Evolutionary conservation across 768 basidiomycete genomes (phyloP).

Genomic region (Suillus spraguei): DNA sequence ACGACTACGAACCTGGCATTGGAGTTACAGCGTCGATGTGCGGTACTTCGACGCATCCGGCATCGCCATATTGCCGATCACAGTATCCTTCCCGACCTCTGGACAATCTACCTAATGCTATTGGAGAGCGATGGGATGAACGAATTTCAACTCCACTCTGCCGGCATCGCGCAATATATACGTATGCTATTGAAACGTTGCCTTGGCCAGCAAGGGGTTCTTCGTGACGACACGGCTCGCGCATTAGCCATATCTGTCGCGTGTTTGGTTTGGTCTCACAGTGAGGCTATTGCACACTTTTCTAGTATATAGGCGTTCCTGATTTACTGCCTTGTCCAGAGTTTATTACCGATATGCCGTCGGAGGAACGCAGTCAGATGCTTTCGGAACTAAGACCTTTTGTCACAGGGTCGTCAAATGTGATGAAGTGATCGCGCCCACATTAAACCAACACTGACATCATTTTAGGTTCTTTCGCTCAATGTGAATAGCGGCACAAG

Average conservation of each 20-base stretch:
- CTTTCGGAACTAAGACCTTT: constrained; percentile 45
- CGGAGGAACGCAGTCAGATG: constrained; percentile 42
- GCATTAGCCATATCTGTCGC: constrained; percentile 35
- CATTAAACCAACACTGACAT: constrained; percentile 18
- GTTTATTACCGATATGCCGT: constrained; percentile 40
- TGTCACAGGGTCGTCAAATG: constrained; percentile 30
- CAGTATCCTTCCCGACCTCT: constrained; percentile 48
- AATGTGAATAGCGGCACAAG: constrained; percentile 30
- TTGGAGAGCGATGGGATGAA: constrained; percentile 57
- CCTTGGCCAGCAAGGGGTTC: constrained; percentile 12
- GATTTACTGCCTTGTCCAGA: constrained; percentile 31
- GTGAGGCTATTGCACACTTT: constrained; percentile 34
- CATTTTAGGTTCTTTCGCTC: constrained; percentile 24
- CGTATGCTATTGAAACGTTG: constrained; percentile 23
- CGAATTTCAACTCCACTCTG: constrained; percentile 44
- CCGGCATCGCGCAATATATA: constrained; percentile 39
- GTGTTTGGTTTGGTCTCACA: constrained; percentile 38
- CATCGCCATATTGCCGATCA: constrained; percentile 28
- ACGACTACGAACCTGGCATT: constrained; percentile 43
- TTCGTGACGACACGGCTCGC: constrained; percentile 19
- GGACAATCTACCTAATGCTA: constrained; percentile 62
- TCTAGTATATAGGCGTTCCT: constrained; percentile 26
- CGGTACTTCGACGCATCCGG: constrained; percentile 50
- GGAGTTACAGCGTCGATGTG: constrained; percentile 51
- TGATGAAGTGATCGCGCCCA: constrained; percentile 25